Conservation (phyloP, 2,329 filamentous ascomycete genomes). For the Zalaria obscura region DNA sequence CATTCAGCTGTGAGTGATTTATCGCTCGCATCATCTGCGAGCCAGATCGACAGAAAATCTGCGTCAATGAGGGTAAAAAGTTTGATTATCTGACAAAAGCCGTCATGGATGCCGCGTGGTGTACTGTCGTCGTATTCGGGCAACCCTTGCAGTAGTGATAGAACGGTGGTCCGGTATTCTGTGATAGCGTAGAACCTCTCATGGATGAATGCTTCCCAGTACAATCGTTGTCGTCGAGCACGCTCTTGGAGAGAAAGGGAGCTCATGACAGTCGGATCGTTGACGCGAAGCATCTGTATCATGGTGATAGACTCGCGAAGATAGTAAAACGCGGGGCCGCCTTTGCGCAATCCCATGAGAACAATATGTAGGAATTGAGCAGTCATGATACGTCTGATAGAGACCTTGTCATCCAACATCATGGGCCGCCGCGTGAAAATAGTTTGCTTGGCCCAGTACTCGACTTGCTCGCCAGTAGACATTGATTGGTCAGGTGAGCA, state of each 20-base stretch:
- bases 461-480: conserved; percentile 1
- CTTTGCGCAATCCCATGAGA: conserved; percentile 33
- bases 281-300: conserved; percentile 30
- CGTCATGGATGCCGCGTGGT: conserved; percentile 24
- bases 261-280: conserved; percentile 22
- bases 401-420: conserved; percentile 24
- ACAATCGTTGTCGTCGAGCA: conserved; percentile 33
- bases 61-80: conserved; percentile 30
- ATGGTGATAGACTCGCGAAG: conserved; percentile 36
- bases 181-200: conserved; percentile 42
- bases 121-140: conserved; percentile 27
- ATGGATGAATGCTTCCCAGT: conserved; percentile 43
- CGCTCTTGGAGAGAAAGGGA: conserved; percentile 21
- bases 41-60: conserved; percentile 31
- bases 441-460: conserved; percentile 16
- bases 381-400: conserved; percentile 34
- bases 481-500: conserved; percentile 5
- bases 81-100: conserved; percentile 30
- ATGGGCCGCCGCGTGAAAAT: conserved; percentile 23
- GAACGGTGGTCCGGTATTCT: conserved; percentile 30
- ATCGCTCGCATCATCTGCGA: conserved; percentile 7
- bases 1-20: conserved; percentile 23
- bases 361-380: conserved; percentile 40
- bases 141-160: conserved; percentile 23
- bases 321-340: conserved; percentile 35